Percentiles rank a stretch among this genome's conserved stretches.
These are phyloP conservation scores for Moesziomyces globuligerus DNA, from an alignment of 1,284 basidiomycete genomes.

Conservation along the genomic window DNA sequence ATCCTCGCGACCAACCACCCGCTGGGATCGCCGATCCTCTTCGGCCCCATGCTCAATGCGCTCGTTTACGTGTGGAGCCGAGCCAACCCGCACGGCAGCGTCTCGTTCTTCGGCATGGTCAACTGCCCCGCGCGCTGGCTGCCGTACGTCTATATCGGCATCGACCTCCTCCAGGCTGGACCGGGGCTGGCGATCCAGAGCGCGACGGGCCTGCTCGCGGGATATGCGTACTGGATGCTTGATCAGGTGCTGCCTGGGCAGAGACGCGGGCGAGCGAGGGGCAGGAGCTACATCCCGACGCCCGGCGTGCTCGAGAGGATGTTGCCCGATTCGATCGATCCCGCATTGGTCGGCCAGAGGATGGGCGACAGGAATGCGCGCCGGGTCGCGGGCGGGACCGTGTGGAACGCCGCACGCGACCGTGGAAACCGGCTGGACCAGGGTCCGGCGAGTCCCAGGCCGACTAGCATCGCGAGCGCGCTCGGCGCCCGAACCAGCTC, in stretches of 20 bases:
- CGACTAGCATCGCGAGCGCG: slow-evolving; percentile 22
- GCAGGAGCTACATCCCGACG: slow-evolving; percentile 37
- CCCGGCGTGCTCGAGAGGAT: slow-evolving; percentile 32
- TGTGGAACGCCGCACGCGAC: slow-evolving; percentile 39
- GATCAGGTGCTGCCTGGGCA: slow-evolving; percentile 25
- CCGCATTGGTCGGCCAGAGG: slow-evolving; percentile 38
- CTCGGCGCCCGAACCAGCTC: slow-evolving; percentile 33
- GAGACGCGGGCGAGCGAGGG: slow-evolving; percentile 22
- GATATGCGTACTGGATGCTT: slow-evolving; percentile 73
- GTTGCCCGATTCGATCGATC: slow-evolving; percentile 54
- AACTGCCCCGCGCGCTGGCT: slow-evolving; percentile 75
- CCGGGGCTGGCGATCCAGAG: slow-evolving; percentile 72
- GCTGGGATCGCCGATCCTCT: slow-evolving; percentile 73
- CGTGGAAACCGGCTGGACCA: slow-evolving; percentile 26
- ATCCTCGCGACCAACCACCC: slow-evolving; percentile 74
- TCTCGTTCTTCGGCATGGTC: slow-evolving; percentile 58
- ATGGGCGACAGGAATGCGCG: slow-evolving; percentile 44
- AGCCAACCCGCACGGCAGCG: slow-evolving; percentile 44
- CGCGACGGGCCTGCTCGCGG: slow-evolving; percentile 78
- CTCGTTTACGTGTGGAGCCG: slow-evolving; percentile 68
- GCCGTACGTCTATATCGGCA: slow-evolving; percentile 75
- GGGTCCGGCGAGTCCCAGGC: slow-evolving; percentile 5
- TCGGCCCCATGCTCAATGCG: slow-evolving; percentile 76
- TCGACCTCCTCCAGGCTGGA: slow-evolving; percentile 79
- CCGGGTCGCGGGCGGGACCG: slow-evolving; percentile 35